Conservation (phyloP, 2,329 filamentous ascomycete genomes). For the Trichoderma gracile region DNA sequence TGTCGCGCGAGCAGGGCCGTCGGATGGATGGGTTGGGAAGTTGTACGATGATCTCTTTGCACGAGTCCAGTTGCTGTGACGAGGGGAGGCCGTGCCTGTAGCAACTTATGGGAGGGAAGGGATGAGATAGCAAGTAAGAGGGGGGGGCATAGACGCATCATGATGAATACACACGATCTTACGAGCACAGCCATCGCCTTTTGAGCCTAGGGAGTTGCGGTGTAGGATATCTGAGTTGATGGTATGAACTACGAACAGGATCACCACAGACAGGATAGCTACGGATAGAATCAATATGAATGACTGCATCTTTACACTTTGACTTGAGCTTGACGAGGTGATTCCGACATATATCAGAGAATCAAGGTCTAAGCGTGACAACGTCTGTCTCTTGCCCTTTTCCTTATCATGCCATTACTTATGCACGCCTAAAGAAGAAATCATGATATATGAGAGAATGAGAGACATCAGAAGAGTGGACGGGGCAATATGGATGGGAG, state of each 20-base stretch:
- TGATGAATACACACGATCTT: conserved; percentile 16
- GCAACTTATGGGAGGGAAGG: neutral
- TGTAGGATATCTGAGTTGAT: neutral
- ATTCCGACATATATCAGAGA: neutral
- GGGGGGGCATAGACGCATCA: neutral
- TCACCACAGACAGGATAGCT: neutral
- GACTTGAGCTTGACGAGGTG: neutral
- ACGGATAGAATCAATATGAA: neutral
- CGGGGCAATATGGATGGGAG: neutral
- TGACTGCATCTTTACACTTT: no score
- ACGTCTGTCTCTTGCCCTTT: neutral
- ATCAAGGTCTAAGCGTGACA: neutral
- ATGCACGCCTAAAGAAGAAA: no score
- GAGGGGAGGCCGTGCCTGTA: neutral
- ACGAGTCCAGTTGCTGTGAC: conserved; percentile 38
- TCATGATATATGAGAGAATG: no score
- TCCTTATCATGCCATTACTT: no score
- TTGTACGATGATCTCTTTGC: conserved; percentile 70
- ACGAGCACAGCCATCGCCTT: neutral
- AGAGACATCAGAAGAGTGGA: neutral
- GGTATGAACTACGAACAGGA: neutral
- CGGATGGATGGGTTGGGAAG: conserved; percentile 75
- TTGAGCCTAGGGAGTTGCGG: neutral
- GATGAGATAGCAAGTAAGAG: neutral
- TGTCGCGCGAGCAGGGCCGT: conserved; percentile 69